Percentiles rank a stretch among this genome's conserved stretches.
Evolutionary conservation across 148 eudicot species (phyloP).

Genomic region (Pouteria glomerata): DNA sequence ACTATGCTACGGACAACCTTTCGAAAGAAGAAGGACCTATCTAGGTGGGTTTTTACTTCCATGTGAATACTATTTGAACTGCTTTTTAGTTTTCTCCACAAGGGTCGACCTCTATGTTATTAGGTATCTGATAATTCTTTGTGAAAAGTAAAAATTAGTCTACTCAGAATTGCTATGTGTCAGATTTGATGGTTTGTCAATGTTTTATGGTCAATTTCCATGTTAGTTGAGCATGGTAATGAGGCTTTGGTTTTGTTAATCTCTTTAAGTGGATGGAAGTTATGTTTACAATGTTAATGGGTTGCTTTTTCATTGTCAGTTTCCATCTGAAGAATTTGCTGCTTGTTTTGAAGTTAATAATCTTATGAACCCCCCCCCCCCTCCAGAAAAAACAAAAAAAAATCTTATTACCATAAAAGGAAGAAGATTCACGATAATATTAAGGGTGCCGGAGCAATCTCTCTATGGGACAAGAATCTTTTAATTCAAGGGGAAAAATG

Average conservation of each 20-base stretch:
- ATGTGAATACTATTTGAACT: background rate
- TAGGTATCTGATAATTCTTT: background rate
- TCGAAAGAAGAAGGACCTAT: slow-evolving; percentile 89
- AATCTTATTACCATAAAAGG: background rate
- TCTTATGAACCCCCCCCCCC: too few species aligned
- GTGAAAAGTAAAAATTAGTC: background rate
- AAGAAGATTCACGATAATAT: background rate
- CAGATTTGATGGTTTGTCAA: background rate
- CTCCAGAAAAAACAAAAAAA: too few species aligned
- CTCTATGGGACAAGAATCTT: background rate
- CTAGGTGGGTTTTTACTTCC: slow-evolving; percentile 45
- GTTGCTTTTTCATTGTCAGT: background rate
- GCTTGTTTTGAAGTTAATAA: background rate
- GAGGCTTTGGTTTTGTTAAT: background rate
- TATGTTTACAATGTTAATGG: background rate
- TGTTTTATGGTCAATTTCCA: background rate
- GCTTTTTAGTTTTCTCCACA: background rate
- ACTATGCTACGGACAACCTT: slow-evolving; percentile 91
- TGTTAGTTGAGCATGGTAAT: background rate
- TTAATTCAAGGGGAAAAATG: background rate
- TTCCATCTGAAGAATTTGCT: background rate
- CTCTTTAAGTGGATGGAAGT: background rate
- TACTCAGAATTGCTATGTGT: background rate
- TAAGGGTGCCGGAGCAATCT: background rate
- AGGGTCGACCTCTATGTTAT: background rate